phyloP scores from a whole-genome alignment of 2,329 filamentous ascomycete species.

The Monilinia aucupariae region DNA sequence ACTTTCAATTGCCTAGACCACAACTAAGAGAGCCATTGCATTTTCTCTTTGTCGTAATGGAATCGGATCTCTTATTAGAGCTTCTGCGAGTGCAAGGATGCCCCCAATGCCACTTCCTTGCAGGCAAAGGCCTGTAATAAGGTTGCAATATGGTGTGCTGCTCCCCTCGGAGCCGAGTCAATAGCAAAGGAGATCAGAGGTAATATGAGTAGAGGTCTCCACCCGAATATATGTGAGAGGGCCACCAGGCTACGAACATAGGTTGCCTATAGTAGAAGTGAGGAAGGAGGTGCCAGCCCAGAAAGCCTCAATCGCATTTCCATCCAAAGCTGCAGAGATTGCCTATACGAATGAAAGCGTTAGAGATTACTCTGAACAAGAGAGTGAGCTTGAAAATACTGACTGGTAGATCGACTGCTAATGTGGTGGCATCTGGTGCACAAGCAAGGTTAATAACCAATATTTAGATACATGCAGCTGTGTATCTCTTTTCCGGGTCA shows the following conservation, averaged over 20 bases:
- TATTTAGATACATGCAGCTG: neutral
- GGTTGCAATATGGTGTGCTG: slow-evolving; percentile 27
- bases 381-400: slow-evolving; percentile 9
- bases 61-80: slow-evolving; percentile 43
- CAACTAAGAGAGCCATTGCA: slow-evolving; percentile 31
- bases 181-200: slow-evolving; percentile 24
- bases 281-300: slow-evolving; percentile 64
- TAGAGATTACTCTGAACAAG: slow-evolving; percentile 20
- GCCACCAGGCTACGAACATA: slow-evolving; percentile 29
- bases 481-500: neutral
- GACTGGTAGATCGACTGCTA: slow-evolving; percentile 35
- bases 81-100: slow-evolving; percentile 41
- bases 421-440: slow-evolving; percentile 59
- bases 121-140: slow-evolving; percentile 36
- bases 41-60: slow-evolving; percentile 39
- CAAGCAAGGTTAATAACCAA: slow-evolving; percentile 44
- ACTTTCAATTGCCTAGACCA: slow-evolving; percentile 29
- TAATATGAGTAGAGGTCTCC: slow-evolving; percentile 23
- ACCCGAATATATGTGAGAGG: slow-evolving; percentile 27
- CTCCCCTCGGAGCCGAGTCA: slow-evolving; percentile 32
- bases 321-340: slow-evolving; percentile 49
- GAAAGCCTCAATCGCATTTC: slow-evolving; percentile 54
- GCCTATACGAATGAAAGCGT: slow-evolving; percentile 33
- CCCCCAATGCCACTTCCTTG: slow-evolving; percentile 49
- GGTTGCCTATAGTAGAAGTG: slow-evolving; percentile 56